A percentile compares a stretch with the other conserved stretches of the same genome.
phyloP scores from a whole-genome alignment of 2,329 filamentous ascomycete species.

The Beauveria brongniartii region DNA sequence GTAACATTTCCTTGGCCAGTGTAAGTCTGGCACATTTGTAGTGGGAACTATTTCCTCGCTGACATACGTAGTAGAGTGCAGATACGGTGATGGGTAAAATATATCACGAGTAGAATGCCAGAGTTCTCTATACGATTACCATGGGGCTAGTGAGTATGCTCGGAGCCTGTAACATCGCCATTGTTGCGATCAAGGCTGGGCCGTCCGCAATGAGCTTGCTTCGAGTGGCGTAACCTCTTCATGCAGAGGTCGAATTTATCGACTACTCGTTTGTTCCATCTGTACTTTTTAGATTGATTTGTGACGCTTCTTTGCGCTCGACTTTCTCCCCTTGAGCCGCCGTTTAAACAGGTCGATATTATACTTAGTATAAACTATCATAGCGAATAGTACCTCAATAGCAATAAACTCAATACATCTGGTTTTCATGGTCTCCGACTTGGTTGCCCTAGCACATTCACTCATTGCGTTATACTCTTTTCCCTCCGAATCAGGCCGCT shows the following conservation, averaged over 20 bases:
- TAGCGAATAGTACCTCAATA: not conserved
- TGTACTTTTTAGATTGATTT: not conserved
- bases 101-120: constrained; percentile 69
- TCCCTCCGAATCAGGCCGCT: no score
- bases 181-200: constrained; percentile 84
- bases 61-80: constrained; percentile 44
- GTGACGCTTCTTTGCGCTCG: not conserved
- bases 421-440: not conserved
- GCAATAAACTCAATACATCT: not conserved
- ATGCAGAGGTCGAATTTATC: not conserved
- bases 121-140: constrained; percentile 86
- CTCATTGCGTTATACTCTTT: not conserved
- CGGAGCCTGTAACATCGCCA: constrained; percentile 75
- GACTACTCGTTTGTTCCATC: no score
- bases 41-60: constrained; percentile 6
- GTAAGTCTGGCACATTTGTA: constrained; percentile 41
- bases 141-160: constrained; percentile 76
- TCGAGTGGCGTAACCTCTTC: not conserved
- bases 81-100: constrained; percentile 73
- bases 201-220: constrained; percentile 39
- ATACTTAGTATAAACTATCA: not conserved
- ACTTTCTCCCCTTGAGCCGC: not conserved
- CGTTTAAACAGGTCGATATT: not conserved
- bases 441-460: not conserved
- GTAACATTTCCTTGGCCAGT: constrained; percentile 87